Evolutionary conservation across 2,329 filamentous ascomycete species (phyloP).

Genomic region (Calonectria hawksworthii): DNA sequence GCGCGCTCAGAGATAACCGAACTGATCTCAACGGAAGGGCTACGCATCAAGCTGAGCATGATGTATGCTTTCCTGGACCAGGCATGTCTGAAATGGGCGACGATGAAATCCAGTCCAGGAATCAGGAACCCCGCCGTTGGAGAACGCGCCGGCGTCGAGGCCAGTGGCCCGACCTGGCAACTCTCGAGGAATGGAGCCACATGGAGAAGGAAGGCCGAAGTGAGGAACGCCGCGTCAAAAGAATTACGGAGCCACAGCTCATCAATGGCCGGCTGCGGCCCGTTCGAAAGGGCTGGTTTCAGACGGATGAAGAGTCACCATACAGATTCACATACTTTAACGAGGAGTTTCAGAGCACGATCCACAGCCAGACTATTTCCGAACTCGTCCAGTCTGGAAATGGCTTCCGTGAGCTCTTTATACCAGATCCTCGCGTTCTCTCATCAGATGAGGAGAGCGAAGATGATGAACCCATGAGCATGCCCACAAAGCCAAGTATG

Average conservation of each 20-base stretch:
- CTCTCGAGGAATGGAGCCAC: slow-evolving; percentile 89
- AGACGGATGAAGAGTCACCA: slow-evolving; percentile 88
- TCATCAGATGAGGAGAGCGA: slow-evolving; percentile 81
- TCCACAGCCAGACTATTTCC: slow-evolving; percentile 95
- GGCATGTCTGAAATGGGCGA: slow-evolving; percentile 83
- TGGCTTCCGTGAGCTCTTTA: slow-evolving; percentile 89
- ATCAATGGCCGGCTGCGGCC: slow-evolving; percentile 91
- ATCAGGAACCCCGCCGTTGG: slow-evolving; percentile 51
- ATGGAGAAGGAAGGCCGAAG: slow-evolving; percentile 89
- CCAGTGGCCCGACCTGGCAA: slow-evolving; percentile 88
- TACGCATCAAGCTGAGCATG: slow-evolving; percentile 79
- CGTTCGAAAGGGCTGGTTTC: slow-evolving; percentile 84
- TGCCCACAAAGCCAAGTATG: slow-evolving; percentile 42
- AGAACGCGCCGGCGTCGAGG: slow-evolving; percentile 71
- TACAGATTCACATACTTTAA: slow-evolving; percentile 99
- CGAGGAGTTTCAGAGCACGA: slow-evolving; percentile 94
- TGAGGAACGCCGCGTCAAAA: slow-evolving; percentile 87
- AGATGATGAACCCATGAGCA: slow-evolving; percentile 60
- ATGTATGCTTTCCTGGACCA: slow-evolving; percentile 90
- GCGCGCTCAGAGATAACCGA: slow-evolving; percentile 44
- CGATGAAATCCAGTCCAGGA: slow-evolving; percentile 73
- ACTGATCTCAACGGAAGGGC: slow-evolving; percentile 59
- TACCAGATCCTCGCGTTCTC: slow-evolving; percentile 85
- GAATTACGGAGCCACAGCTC: slow-evolving; percentile 92
- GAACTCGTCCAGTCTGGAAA: slow-evolving; percentile 89